These are phyloP conservation scores for Neodidymelliopsis sp. DNA, from an alignment of 2,329 filamentous ascomycete genomes.

Conservation along the genomic window DNA sequence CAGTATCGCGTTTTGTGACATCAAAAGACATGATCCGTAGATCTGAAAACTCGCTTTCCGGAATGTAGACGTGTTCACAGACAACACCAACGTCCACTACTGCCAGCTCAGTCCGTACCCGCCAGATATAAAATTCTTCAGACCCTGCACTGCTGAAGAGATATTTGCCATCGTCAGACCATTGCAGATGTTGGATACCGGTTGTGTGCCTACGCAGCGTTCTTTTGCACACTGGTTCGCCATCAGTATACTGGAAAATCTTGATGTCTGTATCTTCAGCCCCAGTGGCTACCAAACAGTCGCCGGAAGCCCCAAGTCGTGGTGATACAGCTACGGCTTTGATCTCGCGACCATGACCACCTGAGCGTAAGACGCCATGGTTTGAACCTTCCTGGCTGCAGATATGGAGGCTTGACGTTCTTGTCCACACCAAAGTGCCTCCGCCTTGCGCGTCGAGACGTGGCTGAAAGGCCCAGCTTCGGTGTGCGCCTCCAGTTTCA, in stretches of 20 bases:
- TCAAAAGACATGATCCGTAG: slow-evolving; percentile 85
- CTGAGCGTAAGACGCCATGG: slow-evolving; percentile 65
- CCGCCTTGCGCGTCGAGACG: slow-evolving; percentile 24
- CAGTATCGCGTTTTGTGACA: slow-evolving; percentile 45
- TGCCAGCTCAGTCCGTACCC: slow-evolving; percentile 61
- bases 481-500: slow-evolving; percentile 85
- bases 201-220: slow-evolving; percentile 80
- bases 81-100: slow-evolving; percentile 61
- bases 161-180: slow-evolving; percentile 70
- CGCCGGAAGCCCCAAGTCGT: no score
- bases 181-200: slow-evolving; percentile 81
- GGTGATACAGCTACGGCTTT: slow-evolving; percentile 64
- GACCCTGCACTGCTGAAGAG: slow-evolving; percentile 87
- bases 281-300: slow-evolving; percentile 70
- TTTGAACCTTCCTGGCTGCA: slow-evolving; percentile 48
- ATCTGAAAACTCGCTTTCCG: slow-evolving; percentile 65
- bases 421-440: slow-evolving; percentile 76
- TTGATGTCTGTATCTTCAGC: slow-evolving; percentile 78
- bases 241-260: slow-evolving; percentile 64
- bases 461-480: slow-evolving; percentile 71
- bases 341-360: slow-evolving; percentile 88
- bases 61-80: slow-evolving; percentile 59
- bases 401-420: slow-evolving; percentile 65
- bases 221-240: slow-evolving; percentile 60
- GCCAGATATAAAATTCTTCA: slow-evolving; percentile 90